Evolutionary conservation across 2,329 filamentous ascomycete genomes (phyloP).

Genomic region (Remersonia thermophila): DNA sequence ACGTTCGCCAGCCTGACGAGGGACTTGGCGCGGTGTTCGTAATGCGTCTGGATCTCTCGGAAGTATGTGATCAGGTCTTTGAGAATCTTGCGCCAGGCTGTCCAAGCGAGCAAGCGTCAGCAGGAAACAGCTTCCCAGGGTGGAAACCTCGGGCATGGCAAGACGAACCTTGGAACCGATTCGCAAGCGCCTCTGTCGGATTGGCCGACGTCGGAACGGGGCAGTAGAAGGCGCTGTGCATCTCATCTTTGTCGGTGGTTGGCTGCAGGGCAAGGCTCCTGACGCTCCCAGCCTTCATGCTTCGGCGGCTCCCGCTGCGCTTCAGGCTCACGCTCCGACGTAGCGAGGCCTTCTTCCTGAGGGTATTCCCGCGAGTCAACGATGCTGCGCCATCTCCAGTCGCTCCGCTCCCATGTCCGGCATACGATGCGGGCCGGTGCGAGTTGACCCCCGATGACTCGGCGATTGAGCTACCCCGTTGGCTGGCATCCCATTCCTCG

Average conservation of each 20-base stretch:
- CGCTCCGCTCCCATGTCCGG: slow-evolving; percentile 28
- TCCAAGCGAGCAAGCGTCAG: slow-evolving; percentile 8
- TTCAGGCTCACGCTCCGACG: slow-evolving; percentile 62
- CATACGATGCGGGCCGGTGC: slow-evolving; percentile 50
- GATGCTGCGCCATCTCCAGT: slow-evolving; percentile 24
- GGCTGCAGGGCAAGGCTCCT: slow-evolving; percentile 65
- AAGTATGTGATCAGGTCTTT: slow-evolving; percentile 94
- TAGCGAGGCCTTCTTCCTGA: slow-evolving; percentile 80
- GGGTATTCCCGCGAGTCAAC: slow-evolving; percentile 50
- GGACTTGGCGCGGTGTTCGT: slow-evolving; percentile 74
- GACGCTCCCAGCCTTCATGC: slow-evolving; percentile 76
- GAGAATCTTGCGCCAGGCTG: slow-evolving; percentile 88
- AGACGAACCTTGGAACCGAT: slow-evolving; percentile 70
- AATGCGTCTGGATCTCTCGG: slow-evolving; percentile 78
- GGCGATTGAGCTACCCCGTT: slow-evolving; percentile 49
- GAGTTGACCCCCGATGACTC: too few relatives aligned
- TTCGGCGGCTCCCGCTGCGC: slow-evolving; percentile 68
- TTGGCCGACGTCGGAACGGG: slow-evolving; percentile 79
- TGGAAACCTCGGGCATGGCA: too few relatives aligned
- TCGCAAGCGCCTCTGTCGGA: slow-evolving; percentile 77
- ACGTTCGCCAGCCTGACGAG: slow-evolving; percentile 73
- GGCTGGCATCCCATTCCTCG: slow-evolving; percentile 60
- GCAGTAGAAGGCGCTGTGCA: slow-evolving; percentile 76
- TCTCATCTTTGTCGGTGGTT: slow-evolving; percentile 52
- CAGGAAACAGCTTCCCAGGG: too few relatives aligned